Evolutionary conservation across 106 monocot species (phyloP).

Genomic region (Allium sativum): DNA sequence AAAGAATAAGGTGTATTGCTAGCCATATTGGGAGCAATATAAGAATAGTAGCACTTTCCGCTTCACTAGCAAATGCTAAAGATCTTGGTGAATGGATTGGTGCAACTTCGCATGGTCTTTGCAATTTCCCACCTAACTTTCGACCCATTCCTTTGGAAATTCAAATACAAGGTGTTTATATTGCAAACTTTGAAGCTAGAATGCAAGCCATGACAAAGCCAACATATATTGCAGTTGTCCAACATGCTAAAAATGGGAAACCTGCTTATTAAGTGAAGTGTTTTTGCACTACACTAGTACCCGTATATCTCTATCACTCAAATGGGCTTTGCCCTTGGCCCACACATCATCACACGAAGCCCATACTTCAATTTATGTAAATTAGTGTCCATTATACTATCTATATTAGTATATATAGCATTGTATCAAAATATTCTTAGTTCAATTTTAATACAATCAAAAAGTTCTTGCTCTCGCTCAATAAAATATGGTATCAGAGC

Average conservation of each 20-base stretch:
- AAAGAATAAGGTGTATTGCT: conserved; percentile 82
- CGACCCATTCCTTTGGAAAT: conserved; percentile 87
- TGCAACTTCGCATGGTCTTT: conserved; percentile 84
- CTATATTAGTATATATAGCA: too few species aligned
- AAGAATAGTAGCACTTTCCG: conserved; percentile 86
- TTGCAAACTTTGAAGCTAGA: conserved; percentile 91
- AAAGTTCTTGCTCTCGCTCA: too few species aligned
- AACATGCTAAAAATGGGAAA: conserved; percentile 85
- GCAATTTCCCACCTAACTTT: conserved; percentile 86
- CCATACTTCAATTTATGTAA: too few species aligned
- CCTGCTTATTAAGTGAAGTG: too few species aligned
- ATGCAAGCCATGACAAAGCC: conserved; percentile 98
- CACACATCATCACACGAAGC: too few species aligned
- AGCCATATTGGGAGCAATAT: conserved; percentile 57
- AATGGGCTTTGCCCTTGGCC: too few species aligned
- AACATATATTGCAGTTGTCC: conserved; percentile 71
- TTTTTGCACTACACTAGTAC: too few species aligned
- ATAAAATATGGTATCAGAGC: too few species aligned
- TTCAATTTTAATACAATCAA: too few species aligned
- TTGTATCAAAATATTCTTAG: too few species aligned
- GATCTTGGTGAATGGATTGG: conserved; percentile 96
- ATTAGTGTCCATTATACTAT: too few species aligned
- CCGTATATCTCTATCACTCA: too few species aligned
- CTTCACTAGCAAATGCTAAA: conserved; percentile 94
- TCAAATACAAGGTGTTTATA: conserved; percentile 89